A percentile compares a stretch with the other conserved stretches of the same genome.
Conservation (phyloP, 1,284 basidiomycete genomes). For the Rhodotorula sp. region DNA sequence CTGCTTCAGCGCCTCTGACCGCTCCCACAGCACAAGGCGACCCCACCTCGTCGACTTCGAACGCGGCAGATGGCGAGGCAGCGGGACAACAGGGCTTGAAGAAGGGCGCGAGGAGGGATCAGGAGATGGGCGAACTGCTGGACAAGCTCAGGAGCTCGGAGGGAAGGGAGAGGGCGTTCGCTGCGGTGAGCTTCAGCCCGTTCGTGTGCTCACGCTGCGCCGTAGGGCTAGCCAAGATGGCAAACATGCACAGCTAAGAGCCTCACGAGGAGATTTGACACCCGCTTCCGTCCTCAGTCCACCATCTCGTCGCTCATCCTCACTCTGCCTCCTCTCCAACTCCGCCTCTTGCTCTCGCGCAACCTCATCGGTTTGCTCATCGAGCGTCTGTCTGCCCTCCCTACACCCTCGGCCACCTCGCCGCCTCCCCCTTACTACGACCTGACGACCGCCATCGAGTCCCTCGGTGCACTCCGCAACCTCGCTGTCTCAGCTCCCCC, state of each 20-base stretch:
- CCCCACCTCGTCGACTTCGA: background rate
- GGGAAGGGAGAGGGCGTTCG: constrained; percentile 28
- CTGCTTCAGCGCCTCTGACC: constrained; percentile 5
- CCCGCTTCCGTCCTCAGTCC: constrained; percentile 7
- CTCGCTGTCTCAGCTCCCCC: constrained; percentile 61
- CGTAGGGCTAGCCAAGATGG: no score
- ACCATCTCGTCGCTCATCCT: constrained; percentile 29
- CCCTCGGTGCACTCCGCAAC: constrained; percentile 80
- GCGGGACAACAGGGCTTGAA: constrained; percentile 1
- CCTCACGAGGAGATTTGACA: background rate
- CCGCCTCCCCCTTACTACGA: constrained; percentile 32
- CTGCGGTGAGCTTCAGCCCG: constrained; percentile 14
- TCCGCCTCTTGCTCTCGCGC: constrained; percentile 81
- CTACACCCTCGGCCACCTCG: constrained; percentile 73
- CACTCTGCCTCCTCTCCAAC: constrained; percentile 52
- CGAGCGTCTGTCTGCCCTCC: constrained; percentile 72
- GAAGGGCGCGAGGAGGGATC: constrained; percentile 33
- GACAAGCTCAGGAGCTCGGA: constrained; percentile 31
- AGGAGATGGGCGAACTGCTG: constrained; percentile 27
- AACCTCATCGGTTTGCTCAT: constrained; percentile 85
- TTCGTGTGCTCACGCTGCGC: background rate
- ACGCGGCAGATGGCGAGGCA: no score
- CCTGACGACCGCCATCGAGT: constrained; percentile 80
- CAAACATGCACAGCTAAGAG: background rate
- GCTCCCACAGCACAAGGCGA: background rate